Conservation (phyloP, 192 early-diverging fungal species). For the Phlyctochytrium bullatum region DNA sequence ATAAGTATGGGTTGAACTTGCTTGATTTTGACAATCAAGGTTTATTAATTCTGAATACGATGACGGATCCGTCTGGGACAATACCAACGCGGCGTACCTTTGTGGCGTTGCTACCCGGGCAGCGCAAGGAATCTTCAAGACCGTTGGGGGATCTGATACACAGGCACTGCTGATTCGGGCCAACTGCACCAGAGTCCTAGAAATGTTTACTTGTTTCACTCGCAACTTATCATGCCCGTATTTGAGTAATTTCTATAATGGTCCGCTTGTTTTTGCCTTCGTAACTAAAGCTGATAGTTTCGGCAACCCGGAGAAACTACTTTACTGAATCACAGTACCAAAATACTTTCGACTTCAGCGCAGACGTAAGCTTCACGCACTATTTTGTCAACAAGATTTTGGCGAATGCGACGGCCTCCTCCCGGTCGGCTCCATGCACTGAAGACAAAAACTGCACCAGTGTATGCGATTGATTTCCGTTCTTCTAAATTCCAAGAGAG, state of each 20-base stretch:
- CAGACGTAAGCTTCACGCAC: conserved; percentile 9
- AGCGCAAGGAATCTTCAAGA: conserved; percentile 52
- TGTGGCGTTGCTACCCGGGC: conserved; percentile 62
- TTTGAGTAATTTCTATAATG: not conserved
- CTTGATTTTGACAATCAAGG: conserved; percentile 24
- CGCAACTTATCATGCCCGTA: conserved; percentile 60
- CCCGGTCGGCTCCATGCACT: conserved; percentile 5
- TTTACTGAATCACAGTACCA: conserved; percentile 1
- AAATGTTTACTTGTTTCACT: conserved; percentile 62
- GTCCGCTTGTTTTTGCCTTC: not conserved
- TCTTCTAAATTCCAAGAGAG: too few relatives aligned
- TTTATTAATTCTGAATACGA: conserved; percentile 67
- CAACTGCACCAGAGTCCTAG: conserved; percentile 49
- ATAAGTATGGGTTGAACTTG: conserved; percentile 32
- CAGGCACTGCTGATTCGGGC: conserved; percentile 40
- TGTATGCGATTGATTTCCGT: too few relatives aligned
- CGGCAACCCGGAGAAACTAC: not conserved
- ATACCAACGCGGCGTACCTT: conserved; percentile 40
- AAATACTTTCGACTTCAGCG: conserved; percentile 23
- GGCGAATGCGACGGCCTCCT: conserved; percentile 17
- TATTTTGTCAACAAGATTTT: conserved; percentile 27
- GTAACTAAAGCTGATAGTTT: not conserved
- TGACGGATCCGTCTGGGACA: conserved; percentile 42
- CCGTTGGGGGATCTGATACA: conserved; percentile 48
- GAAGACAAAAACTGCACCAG: conserved; percentile 19